phyloP scores from a whole-genome alignment of 2,329 filamentous ascomycete species.

The Aspergillus melleus region DNA sequence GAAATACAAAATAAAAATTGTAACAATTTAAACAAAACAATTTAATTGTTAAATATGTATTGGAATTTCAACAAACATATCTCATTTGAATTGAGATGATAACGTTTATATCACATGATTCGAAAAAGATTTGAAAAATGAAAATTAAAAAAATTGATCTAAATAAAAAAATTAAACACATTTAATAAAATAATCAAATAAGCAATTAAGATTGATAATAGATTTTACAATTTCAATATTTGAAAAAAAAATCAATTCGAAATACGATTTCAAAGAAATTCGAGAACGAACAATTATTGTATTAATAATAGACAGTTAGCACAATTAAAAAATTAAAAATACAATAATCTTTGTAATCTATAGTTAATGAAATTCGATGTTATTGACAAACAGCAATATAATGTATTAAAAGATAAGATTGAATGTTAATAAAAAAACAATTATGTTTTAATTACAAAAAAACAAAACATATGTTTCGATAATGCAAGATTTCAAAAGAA shows the following conservation, averaged over 20 bases:
- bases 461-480: neutral
- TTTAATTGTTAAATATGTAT: neutral
- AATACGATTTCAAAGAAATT: neutral
- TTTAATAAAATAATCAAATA: neutral
- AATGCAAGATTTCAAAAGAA: neutral
- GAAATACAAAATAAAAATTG: neutral
- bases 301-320: neutral
- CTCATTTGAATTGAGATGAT: neutral
- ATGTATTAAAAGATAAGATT: neutral
- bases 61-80: neutral
- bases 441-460: neutral
- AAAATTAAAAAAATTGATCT: neutral
- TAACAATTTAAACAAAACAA: neutral
- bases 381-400: neutral
- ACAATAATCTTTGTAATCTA: neutral
- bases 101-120: neutral
- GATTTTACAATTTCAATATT: neutral
- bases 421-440: neutral
- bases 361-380: neutral
- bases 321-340: neutral
- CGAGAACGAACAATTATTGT: neutral
- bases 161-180: neutral
- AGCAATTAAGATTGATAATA: neutral
- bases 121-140: neutral
- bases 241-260: neutral